A percentile compares a stretch with the other conserved stretches of the same genome.
Conservation (phyloP, 768 basidiomycete genomes). For the Pilatotrama ljubarskyi region DNA sequence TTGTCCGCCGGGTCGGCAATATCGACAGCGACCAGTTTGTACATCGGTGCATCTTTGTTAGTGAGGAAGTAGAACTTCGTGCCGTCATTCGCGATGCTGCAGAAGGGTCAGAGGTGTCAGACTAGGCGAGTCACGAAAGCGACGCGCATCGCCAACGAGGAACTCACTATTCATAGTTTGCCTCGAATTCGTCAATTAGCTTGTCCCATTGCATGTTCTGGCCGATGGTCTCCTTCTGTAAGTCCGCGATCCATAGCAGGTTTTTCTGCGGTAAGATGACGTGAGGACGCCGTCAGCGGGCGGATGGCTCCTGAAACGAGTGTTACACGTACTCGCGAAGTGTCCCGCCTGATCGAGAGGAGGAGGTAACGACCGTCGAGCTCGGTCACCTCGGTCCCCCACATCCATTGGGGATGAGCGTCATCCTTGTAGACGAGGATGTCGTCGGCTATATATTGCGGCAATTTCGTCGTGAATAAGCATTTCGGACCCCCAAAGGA, state of each 20-base stretch:
- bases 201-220: conserved; percentile 72
- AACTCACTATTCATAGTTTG: conserved; percentile 63
- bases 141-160: background rate
- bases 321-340: conserved; percentile 50
- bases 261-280: conserved; percentile 54
- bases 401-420: conserved; percentile 67
- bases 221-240: conserved; percentile 58
- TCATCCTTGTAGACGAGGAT: conserved; percentile 65
- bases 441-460: conserved; percentile 54
- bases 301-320: background rate
- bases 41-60: conserved; percentile 62
- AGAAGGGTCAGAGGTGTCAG: background rate
- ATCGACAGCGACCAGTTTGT: conserved; percentile 68
- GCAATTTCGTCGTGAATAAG: background rate
- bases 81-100: conserved; percentile 65
- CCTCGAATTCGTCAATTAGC: conserved; percentile 66
- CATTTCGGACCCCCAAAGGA: background rate
- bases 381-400: conserved; percentile 53
- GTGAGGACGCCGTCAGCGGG: background rate
- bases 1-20: conserved; percentile 44
- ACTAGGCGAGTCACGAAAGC: conserved; percentile 5
- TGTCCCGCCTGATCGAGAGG: conserved; percentile 57
- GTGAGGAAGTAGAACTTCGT: conserved; percentile 64
- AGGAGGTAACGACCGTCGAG: conserved; percentile 65
- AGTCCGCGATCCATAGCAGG: conserved; percentile 70